phyloP scores from a whole-genome alignment of 202 grass and related monocot genomes.

The Hordeum pubiflorum region DNA sequence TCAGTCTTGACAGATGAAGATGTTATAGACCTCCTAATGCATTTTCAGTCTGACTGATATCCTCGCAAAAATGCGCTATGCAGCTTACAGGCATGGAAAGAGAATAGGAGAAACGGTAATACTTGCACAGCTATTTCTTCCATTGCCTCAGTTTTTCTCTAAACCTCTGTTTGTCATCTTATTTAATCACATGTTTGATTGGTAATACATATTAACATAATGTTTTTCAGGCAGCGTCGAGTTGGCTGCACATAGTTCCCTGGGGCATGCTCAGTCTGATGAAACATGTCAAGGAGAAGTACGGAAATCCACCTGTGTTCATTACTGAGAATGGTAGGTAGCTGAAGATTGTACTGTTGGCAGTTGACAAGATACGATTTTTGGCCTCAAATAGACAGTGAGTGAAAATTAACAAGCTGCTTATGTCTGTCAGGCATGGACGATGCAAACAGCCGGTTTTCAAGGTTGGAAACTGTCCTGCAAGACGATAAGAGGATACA shows the following conservation, averaged over 20 bases:
- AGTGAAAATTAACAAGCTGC: background rate
- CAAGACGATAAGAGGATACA: conserved; percentile 77
- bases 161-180: background rate
- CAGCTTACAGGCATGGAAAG: conserved; percentile 72
- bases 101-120: conserved; percentile 78
- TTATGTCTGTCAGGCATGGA: conserved; percentile 58
- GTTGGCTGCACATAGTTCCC: conserved; percentile 90
- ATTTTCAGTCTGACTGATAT: conserved; percentile 24
- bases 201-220: background rate
- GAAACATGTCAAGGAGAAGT: conserved; percentile 84
- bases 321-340: conserved; percentile 80
- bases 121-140: background rate
- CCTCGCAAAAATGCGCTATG: background rate
- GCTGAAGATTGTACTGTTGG: background rate
- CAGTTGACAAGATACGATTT: background rate
- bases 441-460: conserved; percentile 49
- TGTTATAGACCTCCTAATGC: background rate
- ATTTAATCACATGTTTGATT: background rate
- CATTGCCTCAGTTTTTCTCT: background rate
- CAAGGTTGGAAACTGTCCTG: conserved; percentile 37
- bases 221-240: conserved; percentile 64
- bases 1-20: conserved; percentile 28
- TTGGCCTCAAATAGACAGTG: background rate
- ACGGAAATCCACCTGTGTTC: conserved; percentile 63
- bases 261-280: conserved; percentile 78